phyloP scores from a whole-genome alignment of 768 basidiomycete genomes.

The Roridomyces roridus region DNA sequence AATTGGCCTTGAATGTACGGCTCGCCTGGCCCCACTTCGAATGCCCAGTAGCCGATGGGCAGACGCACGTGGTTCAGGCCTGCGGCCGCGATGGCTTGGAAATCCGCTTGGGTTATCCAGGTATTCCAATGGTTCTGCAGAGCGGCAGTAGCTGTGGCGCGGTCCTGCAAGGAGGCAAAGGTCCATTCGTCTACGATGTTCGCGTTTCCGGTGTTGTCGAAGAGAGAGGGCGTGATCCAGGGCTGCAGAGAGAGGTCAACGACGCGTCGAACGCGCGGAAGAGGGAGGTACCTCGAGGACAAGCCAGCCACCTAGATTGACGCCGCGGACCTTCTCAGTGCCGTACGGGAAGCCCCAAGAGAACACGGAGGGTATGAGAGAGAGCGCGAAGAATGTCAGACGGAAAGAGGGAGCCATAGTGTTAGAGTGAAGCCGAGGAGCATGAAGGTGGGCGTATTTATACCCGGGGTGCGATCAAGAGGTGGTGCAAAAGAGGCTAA shows the following conservation, averaged over 20 bases:
- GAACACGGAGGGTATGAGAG: conserved; percentile 41
- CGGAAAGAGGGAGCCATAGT: conserved; percentile 27
- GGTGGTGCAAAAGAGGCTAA: too few species aligned
- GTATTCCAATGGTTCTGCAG: conserved; percentile 79
- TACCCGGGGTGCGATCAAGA: too few species aligned
- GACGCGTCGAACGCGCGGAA: background rate
- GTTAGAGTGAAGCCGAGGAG: conserved; percentile 18
- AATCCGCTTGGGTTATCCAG: conserved; percentile 86
- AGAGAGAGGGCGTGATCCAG: conserved; percentile 81
- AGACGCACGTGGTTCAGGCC: conserved; percentile 84
- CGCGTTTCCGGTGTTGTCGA: conserved; percentile 65
- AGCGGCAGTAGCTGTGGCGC: conserved; percentile 50
- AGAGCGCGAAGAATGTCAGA: conserved; percentile 32
- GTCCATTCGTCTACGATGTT: conserved; percentile 81
- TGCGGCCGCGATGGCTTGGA: conserved; percentile 73
- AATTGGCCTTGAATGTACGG: conserved; percentile 83
- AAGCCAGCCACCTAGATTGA: conserved; percentile 76
- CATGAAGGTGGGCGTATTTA: conserved; percentile 21
- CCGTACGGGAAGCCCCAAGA: conserved; percentile 76
- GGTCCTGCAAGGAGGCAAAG: conserved; percentile 68
- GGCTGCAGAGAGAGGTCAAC: conserved; percentile 46
- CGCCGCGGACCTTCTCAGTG: conserved; percentile 75
- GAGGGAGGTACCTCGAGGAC: conserved; percentile 46
- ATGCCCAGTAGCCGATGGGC: conserved; percentile 92
- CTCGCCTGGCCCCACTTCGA: conserved; percentile 77